Base-by-base conservation (phyloP, 306 rosid species). In the Rubus idaeus region DNA sequence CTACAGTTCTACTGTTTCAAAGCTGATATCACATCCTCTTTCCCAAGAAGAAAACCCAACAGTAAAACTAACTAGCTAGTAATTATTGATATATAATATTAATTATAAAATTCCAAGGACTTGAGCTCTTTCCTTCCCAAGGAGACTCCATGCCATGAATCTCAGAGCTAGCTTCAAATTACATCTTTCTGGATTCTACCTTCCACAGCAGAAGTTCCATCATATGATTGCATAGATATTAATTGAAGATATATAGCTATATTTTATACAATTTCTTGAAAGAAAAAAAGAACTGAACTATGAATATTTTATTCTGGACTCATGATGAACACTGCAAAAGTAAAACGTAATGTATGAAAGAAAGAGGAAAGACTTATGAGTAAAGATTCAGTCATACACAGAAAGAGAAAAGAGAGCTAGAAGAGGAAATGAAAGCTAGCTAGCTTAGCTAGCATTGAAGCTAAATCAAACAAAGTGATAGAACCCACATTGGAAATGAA, bases 61-160 rank as follows among this genome's bases (percentile, higher is more conserved):
- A 78, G 49, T 41, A 50, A 14, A 21, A 57, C 23, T 6, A 4
- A 44, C 39, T 51, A 35, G 45, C 23, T 17, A 55, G 17, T 41
- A 30, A 62, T 39, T 20, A 73, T 39, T 40, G 18, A 51, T 66
- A 23, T 8, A 64, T 5, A 18, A 53, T 57, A 12, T n/a, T 16
- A 57, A 72, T n/a, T 56, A 35, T 40, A 20, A 58, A 56, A 45
- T n/a, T 55, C 26, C n/a, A 55, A n/a, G 26, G 8, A 35, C 35
- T 71, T 58, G 45, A 23, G 61, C 74, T 72, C 39, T 80, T 82
- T 78, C 79, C 79, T 82, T 71, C 83, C 80, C 89, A 69, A 90
- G 78, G 68, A 73, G 57, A 69, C 74, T 75, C 58, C 63, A 76
- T 50, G 58, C 58, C 63, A 76, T 50, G 58, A 68, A 70, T 64